A percentile compares a stretch with the other conserved stretches of the same genome.
Evolutionary conservation across 1,284 basidiomycete genomes (phyloP).

Genomic region (Tilletia horrida): DNA sequence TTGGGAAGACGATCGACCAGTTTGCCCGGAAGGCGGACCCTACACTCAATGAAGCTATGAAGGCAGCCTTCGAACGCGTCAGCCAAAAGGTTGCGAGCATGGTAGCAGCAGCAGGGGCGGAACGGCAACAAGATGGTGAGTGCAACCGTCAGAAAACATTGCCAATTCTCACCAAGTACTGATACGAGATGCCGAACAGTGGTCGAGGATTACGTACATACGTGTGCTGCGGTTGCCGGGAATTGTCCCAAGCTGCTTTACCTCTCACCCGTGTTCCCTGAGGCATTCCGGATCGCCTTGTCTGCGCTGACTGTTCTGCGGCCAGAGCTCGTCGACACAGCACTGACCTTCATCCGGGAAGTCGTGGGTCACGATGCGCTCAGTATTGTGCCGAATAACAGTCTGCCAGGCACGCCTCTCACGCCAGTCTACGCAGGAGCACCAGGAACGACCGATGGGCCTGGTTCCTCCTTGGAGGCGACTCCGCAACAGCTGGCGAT

Average conservation of each 20-base stretch:
- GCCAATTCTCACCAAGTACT: background rate
- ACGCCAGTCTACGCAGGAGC: slow-evolving; percentile 9
- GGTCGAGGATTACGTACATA: slow-evolving; percentile 88
- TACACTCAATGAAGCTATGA: slow-evolving; percentile 31
- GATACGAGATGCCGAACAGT: slow-evolving; percentile 60
- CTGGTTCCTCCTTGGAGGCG: slow-evolving; percentile 55
- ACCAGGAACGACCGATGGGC: background rate
- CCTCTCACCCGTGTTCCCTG: slow-evolving; percentile 59
- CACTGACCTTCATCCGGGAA: slow-evolving; percentile 74
- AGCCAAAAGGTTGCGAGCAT: slow-evolving; percentile 36
- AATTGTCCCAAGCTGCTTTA: slow-evolving; percentile 69
- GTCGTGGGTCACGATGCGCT: slow-evolving; percentile 65
- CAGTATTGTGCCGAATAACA: slow-evolving; percentile 27
- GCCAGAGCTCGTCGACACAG: slow-evolving; percentile 72
- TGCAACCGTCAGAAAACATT: background rate
- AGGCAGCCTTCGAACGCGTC: slow-evolving; percentile 39
- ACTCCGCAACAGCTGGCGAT: slow-evolving; percentile 64
- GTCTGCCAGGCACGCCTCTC: slow-evolving; percentile 28
- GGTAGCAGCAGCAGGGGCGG: slow-evolving; percentile 33
- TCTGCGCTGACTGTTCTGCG: slow-evolving; percentile 39
- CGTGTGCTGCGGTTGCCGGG: slow-evolving; percentile 70
- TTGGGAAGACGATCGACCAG: slow-evolving; percentile 66
- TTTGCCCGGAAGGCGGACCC: slow-evolving; percentile 34
- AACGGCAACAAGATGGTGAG: slow-evolving; percentile 35
- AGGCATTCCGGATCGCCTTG: slow-evolving; percentile 41